A percentile compares a stretch with the other conserved stretches of the same genome.
phyloP scores from a whole-genome alignment of 164 flowering plant genomes.

The Umbilicus rupestris region DNA sequence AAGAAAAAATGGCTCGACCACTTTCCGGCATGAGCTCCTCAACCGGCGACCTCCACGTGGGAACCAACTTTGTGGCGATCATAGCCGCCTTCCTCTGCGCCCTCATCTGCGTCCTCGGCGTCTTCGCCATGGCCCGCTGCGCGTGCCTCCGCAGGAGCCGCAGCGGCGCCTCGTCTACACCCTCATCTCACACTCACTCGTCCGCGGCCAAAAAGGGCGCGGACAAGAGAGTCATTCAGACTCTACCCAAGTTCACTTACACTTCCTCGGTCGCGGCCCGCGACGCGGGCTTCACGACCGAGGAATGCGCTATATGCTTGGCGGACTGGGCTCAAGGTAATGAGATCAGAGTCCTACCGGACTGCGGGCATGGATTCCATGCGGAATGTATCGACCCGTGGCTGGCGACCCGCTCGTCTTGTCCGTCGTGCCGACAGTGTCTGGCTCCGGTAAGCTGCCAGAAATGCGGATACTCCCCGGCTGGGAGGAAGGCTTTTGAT shows the following conservation, averaged over 20 bases:
- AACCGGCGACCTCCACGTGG: constrained; percentile 13
- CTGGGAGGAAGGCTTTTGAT: neutral
- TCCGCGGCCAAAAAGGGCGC: constrained; percentile 60
- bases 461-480: constrained; percentile 36
- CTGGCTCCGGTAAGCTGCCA: constrained; percentile 41
- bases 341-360: constrained; percentile 66
- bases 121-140: constrained; percentile 80
- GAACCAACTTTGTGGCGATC: constrained; percentile 78
- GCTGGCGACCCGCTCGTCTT: constrained; percentile 50
- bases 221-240: constrained; percentile 62
- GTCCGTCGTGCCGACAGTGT: constrained; percentile 80
- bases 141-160: constrained; percentile 57
- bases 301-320: constrained; percentile 84
- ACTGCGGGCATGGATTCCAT: constrained; percentile 87
- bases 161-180: neutral
- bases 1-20: neutral
- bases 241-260: constrained; percentile 52
- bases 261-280: constrained; percentile 14
- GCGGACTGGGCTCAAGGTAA: constrained; percentile 71
- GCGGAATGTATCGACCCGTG: constrained; percentile 47
- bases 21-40: constrained; percentile 1
- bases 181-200: neutral
- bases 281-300: constrained; percentile 11
- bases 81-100: constrained; percentile 86
- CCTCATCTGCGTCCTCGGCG: constrained; percentile 76